Base-by-base conservation (phyloP, 2,329 filamentous ascomycete species). In the Alternaria conjuncta region DNA sequence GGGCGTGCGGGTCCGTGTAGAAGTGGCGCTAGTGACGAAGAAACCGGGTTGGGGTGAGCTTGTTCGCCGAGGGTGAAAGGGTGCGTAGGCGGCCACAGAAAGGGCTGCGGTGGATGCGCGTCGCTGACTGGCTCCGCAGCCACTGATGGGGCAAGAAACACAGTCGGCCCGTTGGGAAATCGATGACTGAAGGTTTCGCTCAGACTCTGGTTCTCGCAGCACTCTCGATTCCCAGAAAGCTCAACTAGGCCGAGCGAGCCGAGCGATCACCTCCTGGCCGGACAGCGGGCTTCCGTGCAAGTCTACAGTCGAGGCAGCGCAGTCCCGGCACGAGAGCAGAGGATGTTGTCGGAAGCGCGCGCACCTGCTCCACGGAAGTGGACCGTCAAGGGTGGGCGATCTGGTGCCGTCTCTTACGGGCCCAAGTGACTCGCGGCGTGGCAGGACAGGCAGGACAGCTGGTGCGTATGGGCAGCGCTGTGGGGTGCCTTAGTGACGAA, bases 121-220 rank as follows among this genome's bases (percentile, higher is more conserved):
- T 53, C 57, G 61, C 57, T 67, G 65, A 65, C 43, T 70, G 68
- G 66, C 60, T 67, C 47, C 44, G 59, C 49, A 43, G 36, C 28
- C 41, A 49, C 26, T 54, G 57, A 61, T 57, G 60, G 65, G 58
- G 50, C 64, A 65, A 60, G 61, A 49, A 59, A 57, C 23, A 43
- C 49, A 78, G 69, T 79, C 76, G 76, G 76, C 59, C 76, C 76
- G 74, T 78, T 66, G 71, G 70, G 68, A 71, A 67, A 53, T 69
- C 30, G 67, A 69, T 66, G 67, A 65, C 66, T 65, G 54, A 68
- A 66, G 63, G 62, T 69, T 66, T 69, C 68, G 66, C 68, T 62
- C 57, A 58, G 54, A 60, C 67, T 70, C 55, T 64, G 64, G 51
- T 58, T 65, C 61, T 75, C 68, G 67, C 72, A 75, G 74, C 69